Percentiles rank a stretch among this genome's conserved stretches.
Evolutionary conservation across 768 basidiomycete species (phyloP).

Genomic region (Phylloporus sp.): DNA sequence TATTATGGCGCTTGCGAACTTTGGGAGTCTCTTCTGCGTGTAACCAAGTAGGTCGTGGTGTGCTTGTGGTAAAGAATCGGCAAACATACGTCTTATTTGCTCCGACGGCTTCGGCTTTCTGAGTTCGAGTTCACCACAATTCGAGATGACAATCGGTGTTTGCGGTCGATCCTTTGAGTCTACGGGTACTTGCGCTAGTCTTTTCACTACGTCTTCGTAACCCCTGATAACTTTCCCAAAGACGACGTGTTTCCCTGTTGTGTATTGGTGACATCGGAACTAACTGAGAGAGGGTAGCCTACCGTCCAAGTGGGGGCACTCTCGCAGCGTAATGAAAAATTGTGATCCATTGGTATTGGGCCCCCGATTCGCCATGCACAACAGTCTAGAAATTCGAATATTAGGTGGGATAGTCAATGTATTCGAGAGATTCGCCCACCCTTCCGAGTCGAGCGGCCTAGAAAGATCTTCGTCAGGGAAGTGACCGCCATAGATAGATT

Average conservation of each 20-base stretch:
- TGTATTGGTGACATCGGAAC: not conserved
- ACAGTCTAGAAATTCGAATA: slow-evolving; percentile 38
- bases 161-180: slow-evolving; percentile 74
- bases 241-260: slow-evolving; percentile 54
- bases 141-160: slow-evolving; percentile 60
- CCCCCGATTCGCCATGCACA: slow-evolving; percentile 90
- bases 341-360: slow-evolving; percentile 83
- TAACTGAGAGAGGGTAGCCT: slow-evolving; percentile 14
- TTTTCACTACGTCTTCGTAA: slow-evolving; percentile 53
- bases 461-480: slow-evolving; percentile 77
- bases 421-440: slow-evolving; percentile 31
- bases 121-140: slow-evolving; percentile 83
- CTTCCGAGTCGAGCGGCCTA: slow-evolving; percentile 58
- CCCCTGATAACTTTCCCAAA: slow-evolving; percentile 56
- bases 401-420: not conserved
- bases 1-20: slow-evolving; percentile 19
- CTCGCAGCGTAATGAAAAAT: slow-evolving; percentile 79
- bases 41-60: not conserved
- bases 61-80: not conserved
- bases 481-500: slow-evolving; percentile 71
- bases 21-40: slow-evolving; percentile 5
- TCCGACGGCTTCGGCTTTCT: slow-evolving; percentile 29
- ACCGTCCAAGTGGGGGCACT: slow-evolving; percentile 72
- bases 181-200: slow-evolving; percentile 57
- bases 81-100: slow-evolving; percentile 11